These are phyloP conservation scores for Suillus brevipes DNA, from an alignment of 768 basidiomycete species.

Conservation along the genomic window DNA sequence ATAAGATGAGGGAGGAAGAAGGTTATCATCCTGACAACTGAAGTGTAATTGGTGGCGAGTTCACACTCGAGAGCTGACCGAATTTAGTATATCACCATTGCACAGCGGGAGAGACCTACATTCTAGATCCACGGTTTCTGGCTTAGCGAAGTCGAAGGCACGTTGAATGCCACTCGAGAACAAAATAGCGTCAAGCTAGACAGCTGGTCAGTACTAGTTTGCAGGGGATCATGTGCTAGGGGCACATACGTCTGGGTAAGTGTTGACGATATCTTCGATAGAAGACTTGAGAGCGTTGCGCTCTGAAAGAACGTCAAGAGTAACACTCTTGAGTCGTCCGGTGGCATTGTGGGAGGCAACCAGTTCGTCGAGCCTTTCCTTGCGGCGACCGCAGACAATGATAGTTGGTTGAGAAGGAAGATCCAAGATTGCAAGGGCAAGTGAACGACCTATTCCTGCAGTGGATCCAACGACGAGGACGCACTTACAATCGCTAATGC, in stretches of 20 bases:
- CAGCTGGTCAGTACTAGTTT: not conserved
- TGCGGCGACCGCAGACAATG: constrained; percentile 51
- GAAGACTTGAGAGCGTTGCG: constrained; percentile 40
- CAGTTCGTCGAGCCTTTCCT: constrained; percentile 54
- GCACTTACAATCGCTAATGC: constrained; percentile 49
- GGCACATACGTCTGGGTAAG: constrained; percentile 48
- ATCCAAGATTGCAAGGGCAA: constrained; percentile 49
- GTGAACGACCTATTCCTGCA: constrained; percentile 56
- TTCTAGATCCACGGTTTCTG: constrained; percentile 42
- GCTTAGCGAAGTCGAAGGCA: constrained; percentile 44
- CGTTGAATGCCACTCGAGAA: constrained; percentile 57
- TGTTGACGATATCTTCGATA: constrained; percentile 40
- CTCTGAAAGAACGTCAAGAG: constrained; percentile 46
- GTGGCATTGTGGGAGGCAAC: constrained; percentile 23
- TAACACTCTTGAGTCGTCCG: constrained; percentile 41
- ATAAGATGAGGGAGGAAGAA: constrained; percentile 56
- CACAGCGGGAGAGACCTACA: constrained; percentile 25
- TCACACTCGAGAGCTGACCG: constrained; percentile 34
- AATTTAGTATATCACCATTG: not conserved
- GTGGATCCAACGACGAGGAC: constrained; percentile 59
- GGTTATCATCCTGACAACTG: constrained; percentile 48
- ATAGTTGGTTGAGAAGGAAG: constrained; percentile 51
- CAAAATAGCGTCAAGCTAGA: constrained; percentile 56
- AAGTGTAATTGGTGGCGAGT: constrained; percentile 54
- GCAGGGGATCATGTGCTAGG: not conserved